Conservation (phyloP, 2,329 filamentous ascomycete species). For the Epicoccum sorghinum region DNA sequence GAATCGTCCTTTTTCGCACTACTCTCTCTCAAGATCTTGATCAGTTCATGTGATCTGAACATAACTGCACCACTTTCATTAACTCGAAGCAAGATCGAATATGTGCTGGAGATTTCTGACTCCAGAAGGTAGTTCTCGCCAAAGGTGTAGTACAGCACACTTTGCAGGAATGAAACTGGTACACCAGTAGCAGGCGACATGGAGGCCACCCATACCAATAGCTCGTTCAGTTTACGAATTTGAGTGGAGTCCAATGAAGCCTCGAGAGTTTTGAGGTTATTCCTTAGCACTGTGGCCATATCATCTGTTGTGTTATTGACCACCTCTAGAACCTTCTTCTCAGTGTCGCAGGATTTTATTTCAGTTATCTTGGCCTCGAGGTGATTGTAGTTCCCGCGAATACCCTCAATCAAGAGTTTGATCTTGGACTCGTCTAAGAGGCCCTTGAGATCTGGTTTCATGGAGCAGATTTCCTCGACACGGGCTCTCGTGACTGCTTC, state of each 20-base stretch:
- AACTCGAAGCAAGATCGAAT: conserved; percentile 10
- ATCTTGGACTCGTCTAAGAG: conserved; percentile 18
- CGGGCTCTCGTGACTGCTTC: conserved; percentile 2
- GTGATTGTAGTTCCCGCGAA: conserved; percentile 16
- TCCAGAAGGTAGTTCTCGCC: conserved; percentile 10
- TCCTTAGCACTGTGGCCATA: conserved; percentile 1
- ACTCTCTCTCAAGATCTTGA: conserved; percentile 1
- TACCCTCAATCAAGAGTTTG: conserved; percentile 18
- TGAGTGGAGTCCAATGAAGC: conserved; percentile 13
- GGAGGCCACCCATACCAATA: conserved; percentile 19
- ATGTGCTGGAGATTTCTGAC: conserved; percentile 10
- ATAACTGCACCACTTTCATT: conserved; percentile 2
- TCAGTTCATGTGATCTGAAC: conserved; percentile 11
- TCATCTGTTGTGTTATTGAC: conserved; percentile 18
- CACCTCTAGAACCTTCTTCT: conserved; percentile 15
- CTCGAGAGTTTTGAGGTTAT: conserved; percentile 1
- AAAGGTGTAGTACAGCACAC: conserved; percentile 14
- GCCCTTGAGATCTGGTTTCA: conserved; percentile 16
- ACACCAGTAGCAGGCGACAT: too few relatives aligned
- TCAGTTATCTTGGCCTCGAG: conserved; percentile 21
- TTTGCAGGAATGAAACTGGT: conserved; percentile 13
- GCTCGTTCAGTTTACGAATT: conserved; percentile 15
- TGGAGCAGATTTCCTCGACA: conserved; percentile 9
- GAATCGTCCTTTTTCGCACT: neutral
- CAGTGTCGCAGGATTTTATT: conserved; percentile 24